Evolutionary conservation across 331 rosid species (phyloP), one percentile per base, ranked within the genome.

Genomic region (Phaseolus coccineus): DNA sequence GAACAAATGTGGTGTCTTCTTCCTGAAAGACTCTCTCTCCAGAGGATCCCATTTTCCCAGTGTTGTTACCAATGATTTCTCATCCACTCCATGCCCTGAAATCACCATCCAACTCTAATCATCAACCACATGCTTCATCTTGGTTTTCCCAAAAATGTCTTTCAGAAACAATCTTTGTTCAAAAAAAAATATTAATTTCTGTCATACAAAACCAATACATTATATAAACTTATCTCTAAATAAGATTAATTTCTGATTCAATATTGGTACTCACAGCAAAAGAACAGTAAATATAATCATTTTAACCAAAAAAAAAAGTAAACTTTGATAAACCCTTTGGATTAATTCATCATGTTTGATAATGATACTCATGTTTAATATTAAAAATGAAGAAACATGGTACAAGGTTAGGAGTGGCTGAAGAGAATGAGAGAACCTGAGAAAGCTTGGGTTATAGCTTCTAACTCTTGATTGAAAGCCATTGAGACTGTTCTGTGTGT

Each of bases 31-130:
- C 72, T 77, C 85, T 76, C 88, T 87, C 61, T 93, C 88, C 33
- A 79, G 80, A 3, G 86, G 89, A 42, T 91, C 77, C 90, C 94
- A 96, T 55, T 88, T 95, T 46, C 94, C 99, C 86, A 95, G 52
- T 62, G 79, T 48, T 42, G 90, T 62, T 55, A 87, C 66, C 83
- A 93, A 31, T 33, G 93, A 66, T 78, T 87, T 89, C 85, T 96
- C 99, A 25, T 96, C 97, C 84, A 93, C 86, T 52, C 99, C 99
- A 80, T 88, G 92, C 47, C 99, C 99, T 94, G 27, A 72, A 61
- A 57, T 46, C 50, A 68, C 76, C 63, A 61, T 42, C 61, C 51
- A 74, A 14, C 48, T 46, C 44, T 15, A 25, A 65, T 66, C 50
- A 14, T 64, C 35, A 39, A 55, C 4, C 31, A 19, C 14, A 46